A percentile compares a stretch with the other conserved stretches of the same genome.
These are phyloP conservation scores for Colletotrichum theobromicola DNA, from an alignment of 2,329 filamentous ascomycete species.

Conservation along the genomic window DNA sequence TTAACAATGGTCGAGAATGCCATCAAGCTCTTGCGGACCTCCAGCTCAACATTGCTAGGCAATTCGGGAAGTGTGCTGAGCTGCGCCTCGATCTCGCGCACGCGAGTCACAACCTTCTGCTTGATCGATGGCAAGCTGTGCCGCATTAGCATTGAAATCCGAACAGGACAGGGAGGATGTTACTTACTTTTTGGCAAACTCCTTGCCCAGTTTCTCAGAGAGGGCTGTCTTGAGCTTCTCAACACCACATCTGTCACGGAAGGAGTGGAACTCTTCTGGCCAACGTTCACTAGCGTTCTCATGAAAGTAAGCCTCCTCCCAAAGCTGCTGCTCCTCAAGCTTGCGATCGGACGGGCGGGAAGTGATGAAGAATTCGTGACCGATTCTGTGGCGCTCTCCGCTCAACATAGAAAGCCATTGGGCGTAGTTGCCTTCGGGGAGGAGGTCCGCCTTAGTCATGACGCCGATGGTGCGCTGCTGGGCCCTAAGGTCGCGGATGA, in stretches of 20 bases:
- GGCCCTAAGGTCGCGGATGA: constrained; percentile 64
- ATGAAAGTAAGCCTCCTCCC: constrained; percentile 60
- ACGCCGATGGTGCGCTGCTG: constrained; percentile 72
- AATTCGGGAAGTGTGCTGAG: constrained; percentile 69
- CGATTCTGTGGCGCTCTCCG: constrained; percentile 65
- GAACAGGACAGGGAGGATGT: constrained; percentile 15
- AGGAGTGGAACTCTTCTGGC: constrained; percentile 53
- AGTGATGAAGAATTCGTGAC: constrained; percentile 81
- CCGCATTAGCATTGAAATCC: background rate
- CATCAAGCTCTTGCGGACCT: constrained; percentile 64
- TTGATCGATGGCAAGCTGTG: constrained; percentile 57
- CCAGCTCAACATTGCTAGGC: constrained; percentile 69
- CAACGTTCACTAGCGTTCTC: constrained; percentile 43
- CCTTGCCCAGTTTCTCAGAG: constrained; percentile 56
- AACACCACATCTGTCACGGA: constrained; percentile 56
- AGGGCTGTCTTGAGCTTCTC: constrained; percentile 57
- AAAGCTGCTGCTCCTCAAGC: constrained; percentile 55
- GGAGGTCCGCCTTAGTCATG: constrained; percentile 83
- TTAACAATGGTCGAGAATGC: constrained; percentile 61
- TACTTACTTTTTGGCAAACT: constrained; percentile 56
- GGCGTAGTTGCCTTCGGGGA: constrained; percentile 56
- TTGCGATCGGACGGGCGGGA: constrained; percentile 66
- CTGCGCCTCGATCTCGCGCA: constrained; percentile 57
- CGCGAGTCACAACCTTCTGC: constrained; percentile 53
- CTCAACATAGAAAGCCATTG: constrained; percentile 71